Evolutionary conservation across 352 stramenopile species (phyloP).

Genomic region (Phytopythium chamaehyphon): DNA sequence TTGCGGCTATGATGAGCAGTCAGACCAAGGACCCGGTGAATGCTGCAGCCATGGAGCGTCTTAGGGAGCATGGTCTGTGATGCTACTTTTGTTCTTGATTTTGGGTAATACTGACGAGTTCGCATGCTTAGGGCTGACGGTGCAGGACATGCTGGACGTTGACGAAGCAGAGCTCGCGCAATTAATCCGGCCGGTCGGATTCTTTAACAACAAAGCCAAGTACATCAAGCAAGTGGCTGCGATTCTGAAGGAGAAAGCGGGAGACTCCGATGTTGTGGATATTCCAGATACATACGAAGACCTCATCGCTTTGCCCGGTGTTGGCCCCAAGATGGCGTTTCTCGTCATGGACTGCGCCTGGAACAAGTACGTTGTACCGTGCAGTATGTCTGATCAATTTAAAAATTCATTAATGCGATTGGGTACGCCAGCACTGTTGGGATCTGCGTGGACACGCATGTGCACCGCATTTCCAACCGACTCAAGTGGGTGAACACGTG

Average conservation of each 20-base stretch:
- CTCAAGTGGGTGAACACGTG: slow-evolving; percentile 91
- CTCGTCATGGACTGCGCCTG: slow-evolving; percentile 93
- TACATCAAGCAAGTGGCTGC: slow-evolving; percentile 88
- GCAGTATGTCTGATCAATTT: not conserved
- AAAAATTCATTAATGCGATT: not conserved
- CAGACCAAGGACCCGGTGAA: slow-evolving; percentile 96
- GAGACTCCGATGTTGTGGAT: slow-evolving; percentile 45
- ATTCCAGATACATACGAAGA: slow-evolving; percentile 90
- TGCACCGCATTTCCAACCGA: slow-evolving; percentile 96
- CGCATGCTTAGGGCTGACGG: slow-evolving; percentile 62
- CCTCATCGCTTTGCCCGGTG: slow-evolving; percentile 89
- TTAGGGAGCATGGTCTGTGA: slow-evolving; percentile 46
- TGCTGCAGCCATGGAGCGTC: slow-evolving; percentile 61
- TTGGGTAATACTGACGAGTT: not conserved
- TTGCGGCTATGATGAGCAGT: slow-evolving; percentile 95
- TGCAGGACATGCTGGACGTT: slow-evolving; percentile 84
- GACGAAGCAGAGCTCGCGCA: slow-evolving; percentile 79
- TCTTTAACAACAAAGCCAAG: slow-evolving; percentile 96
- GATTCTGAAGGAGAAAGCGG: slow-evolving; percentile 38
- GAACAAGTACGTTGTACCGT: slow-evolving; percentile 53
- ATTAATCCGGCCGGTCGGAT: slow-evolving; percentile 91
- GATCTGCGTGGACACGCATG: slow-evolving; percentile 97
- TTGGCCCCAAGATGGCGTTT: slow-evolving; percentile 97
- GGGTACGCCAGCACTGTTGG: slow-evolving; percentile 54
- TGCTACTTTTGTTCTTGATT: not conserved